Conservation (phyloP, 2,329 filamentous ascomycete genomes). For the Apiospora marii region DNA sequence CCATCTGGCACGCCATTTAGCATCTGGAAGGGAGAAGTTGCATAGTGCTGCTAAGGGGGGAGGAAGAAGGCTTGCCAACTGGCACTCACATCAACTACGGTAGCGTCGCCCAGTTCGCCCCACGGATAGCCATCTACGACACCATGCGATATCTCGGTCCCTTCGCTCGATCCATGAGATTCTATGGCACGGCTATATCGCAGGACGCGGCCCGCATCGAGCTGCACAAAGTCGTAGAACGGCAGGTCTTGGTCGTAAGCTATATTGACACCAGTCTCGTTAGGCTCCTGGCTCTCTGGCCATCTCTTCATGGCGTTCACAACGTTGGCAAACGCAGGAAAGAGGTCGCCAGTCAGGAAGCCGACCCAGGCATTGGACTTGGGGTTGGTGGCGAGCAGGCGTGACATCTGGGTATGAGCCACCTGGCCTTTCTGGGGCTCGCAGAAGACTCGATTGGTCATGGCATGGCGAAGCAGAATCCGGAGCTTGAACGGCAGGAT, state of each 20-base stretch:
- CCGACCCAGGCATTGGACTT: slow-evolving; percentile 15
- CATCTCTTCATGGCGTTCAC: slow-evolving; percentile 1
- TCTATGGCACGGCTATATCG: slow-evolving; percentile 16
- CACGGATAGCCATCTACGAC: slow-evolving; percentile 21
- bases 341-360: slow-evolving; percentile 13
- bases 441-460: background rate
- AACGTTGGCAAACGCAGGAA: slow-evolving; percentile 4
- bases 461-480: slow-evolving; percentile 10
- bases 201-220: slow-evolving; percentile 5
- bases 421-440: background rate
- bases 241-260: slow-evolving; percentile 14
- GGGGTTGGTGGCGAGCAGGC: slow-evolving; percentile 7
- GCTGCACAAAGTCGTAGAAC: slow-evolving; percentile 21
- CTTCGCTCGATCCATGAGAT: slow-evolving; percentile 15
- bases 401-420: slow-evolving; percentile 7
- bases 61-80: background rate
- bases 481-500: slow-evolving; percentile 6
- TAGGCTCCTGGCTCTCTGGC: slow-evolving; percentile 10
- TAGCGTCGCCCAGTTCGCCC: background rate
- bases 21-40: background rate
- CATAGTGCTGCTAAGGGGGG: background rate
- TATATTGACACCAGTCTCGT: slow-evolving; percentile 20
- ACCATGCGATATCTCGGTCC: slow-evolving; percentile 5
- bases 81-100: slow-evolving; percentile 18
- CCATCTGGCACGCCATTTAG: slow-evolving; percentile 13